phyloP scores from a whole-genome alignment of 805 yeast genomes.

The Candida nitratophila region DNA sequence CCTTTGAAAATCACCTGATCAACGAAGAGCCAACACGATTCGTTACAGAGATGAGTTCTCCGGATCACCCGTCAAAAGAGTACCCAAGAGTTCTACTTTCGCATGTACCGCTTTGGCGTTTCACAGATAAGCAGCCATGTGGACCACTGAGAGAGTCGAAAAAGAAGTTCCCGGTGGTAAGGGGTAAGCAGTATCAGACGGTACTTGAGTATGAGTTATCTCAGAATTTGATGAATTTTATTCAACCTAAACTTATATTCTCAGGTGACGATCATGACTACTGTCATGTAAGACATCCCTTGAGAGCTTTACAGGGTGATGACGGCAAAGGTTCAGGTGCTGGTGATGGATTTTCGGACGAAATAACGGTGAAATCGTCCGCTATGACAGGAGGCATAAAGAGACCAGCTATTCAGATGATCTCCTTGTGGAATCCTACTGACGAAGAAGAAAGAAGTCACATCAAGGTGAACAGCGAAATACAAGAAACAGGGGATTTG shows the following conservation, averaged over 20 bases:
- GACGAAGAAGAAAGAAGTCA: conserved; percentile 1
- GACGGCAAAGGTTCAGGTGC: conserved; percentile 4
- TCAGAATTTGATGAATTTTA: conserved; percentile 44
- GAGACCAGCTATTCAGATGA: conserved; percentile 79
- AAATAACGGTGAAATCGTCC: conserved; percentile 80
- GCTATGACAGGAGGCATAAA: conserved; percentile 91
- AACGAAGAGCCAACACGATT: conserved; percentile 44
- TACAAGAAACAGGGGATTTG: conserved; percentile 13
- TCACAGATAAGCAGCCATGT: conserved; percentile 55
- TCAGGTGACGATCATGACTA: conserved; percentile 98
- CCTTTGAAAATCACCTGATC: conserved; percentile 38
- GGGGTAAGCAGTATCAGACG: conserved; percentile 86
- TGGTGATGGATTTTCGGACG: conserved; percentile 39
- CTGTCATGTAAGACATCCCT: conserved; percentile 63
- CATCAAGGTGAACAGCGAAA: not conserved
- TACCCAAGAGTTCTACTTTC: conserved; percentile 64
- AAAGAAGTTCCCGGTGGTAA: conserved; percentile 54
- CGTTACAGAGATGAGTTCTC: conserved; percentile 31
- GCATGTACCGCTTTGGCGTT: conserved; percentile 85
- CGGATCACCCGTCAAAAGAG: conserved; percentile 17
- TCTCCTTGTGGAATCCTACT: conserved; percentile 45
- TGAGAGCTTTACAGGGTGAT: conserved; percentile 9
- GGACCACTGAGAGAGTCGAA: conserved; percentile 71
- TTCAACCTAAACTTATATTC: conserved; percentile 65
- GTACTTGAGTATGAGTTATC: conserved; percentile 63